Percentiles rank a stretch among this genome's conserved stretches.
phyloP scores from a whole-genome alignment of 2,329 filamentous ascomycete genomes.

The Rosellinia necatrix region DNA sequence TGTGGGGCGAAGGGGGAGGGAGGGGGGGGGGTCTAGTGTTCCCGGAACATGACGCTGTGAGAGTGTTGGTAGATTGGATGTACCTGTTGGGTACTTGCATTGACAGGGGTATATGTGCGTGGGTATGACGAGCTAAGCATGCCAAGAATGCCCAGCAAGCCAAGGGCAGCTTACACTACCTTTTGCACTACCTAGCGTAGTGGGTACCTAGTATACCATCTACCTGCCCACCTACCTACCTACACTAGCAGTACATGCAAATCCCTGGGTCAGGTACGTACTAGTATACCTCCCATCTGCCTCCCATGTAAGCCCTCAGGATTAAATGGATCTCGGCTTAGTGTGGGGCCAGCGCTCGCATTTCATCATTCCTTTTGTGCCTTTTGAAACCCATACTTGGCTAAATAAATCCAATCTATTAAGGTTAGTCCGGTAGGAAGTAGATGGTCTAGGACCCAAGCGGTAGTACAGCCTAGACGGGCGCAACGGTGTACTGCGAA shows the following conservation, averaged over 20 bases:
- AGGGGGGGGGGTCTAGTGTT: conserved; percentile 34
- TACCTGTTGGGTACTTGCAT: conserved; percentile 31
- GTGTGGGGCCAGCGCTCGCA: conserved; percentile 28
- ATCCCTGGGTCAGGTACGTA: too few relatives aligned
- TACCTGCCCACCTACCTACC: too few relatives aligned
- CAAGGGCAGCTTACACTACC: background rate
- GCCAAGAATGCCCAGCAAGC: background rate
- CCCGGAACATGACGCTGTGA: conserved; percentile 38
- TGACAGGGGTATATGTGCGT: conserved; percentile 9
- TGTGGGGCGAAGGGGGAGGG: conserved; percentile 37
- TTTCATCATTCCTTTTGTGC: conserved; percentile 28
- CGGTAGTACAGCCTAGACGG: too few relatives aligned
- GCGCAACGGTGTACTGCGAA: conserved; percentile 21
- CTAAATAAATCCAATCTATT: conserved; percentile 30
- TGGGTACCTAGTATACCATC: too few relatives aligned
- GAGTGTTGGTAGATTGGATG: conserved; percentile 32
- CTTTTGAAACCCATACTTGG: conserved; percentile 28
- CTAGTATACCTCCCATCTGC: too few relatives aligned
- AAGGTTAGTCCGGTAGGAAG: conserved; percentile 16
- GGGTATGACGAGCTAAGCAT: conserved; percentile 8
- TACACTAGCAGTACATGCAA: too few relatives aligned
- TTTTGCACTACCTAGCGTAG: background rate
- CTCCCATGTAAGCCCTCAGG: conserved; percentile 4
- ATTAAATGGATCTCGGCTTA: conserved; percentile 28
- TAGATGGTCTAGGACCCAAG: too few relatives aligned